Percentiles rank a stretch among this genome's conserved stretches.
Evolutionary conservation across 495 filamentous ascomycete genomes (phyloP).

Genomic region (Astrothelium macrocarpum): DNA sequence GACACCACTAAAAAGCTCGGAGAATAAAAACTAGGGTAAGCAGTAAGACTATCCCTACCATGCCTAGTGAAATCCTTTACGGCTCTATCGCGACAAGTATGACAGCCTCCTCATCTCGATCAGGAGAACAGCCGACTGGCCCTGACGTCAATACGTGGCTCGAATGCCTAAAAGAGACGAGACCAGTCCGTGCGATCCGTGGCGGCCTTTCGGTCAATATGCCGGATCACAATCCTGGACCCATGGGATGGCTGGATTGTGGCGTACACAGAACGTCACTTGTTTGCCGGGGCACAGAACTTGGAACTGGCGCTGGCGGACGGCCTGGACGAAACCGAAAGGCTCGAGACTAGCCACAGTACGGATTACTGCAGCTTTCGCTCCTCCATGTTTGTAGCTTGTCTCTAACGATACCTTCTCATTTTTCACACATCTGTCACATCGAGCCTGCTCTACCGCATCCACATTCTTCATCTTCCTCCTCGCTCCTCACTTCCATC

Average conservation of each 20-base stretch:
- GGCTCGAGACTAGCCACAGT: neutral
- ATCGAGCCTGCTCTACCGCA: no score
- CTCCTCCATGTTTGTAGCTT: neutral
- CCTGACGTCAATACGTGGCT: constrained; percentile 2
- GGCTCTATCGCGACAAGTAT: neutral
- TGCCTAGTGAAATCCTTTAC: neutral
- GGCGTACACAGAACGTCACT: neutral
- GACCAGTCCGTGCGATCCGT: neutral
- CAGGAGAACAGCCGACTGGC: neutral
- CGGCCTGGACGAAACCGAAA: neutral
- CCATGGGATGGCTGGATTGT: constrained; percentile 1
- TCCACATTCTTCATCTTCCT: no score
- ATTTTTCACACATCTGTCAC: neutral
- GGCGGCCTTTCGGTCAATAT: neutral
- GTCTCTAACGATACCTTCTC: neutral
- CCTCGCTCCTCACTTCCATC: neutral
- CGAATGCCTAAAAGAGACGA: neutral
- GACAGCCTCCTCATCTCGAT: neutral
- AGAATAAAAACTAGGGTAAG: neutral
- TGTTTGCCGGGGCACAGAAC: neutral
- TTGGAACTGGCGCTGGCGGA: constrained; percentile 4
- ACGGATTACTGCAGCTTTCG: neutral
- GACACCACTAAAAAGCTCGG: neutral
- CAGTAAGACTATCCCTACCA: neutral
- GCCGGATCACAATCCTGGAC: neutral